Conservation (phyloP, 495 filamentous ascomycete species). For the Corynascus novoguineensis region DNA sequence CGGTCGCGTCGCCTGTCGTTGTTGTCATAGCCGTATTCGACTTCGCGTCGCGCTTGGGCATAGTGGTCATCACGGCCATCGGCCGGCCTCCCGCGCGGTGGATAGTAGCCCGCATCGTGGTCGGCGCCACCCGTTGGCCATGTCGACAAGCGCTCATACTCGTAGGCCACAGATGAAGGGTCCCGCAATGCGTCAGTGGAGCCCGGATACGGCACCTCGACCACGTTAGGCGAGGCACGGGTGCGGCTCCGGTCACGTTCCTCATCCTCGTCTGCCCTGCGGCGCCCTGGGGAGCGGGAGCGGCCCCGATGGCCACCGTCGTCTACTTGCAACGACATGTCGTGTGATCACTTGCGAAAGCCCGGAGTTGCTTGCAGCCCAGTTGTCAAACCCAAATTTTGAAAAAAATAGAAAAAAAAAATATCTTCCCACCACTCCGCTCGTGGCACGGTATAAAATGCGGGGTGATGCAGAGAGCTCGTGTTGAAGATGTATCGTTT, state of each 20-base stretch:
- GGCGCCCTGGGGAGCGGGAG: conserved; percentile 53
- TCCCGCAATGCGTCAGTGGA: conserved; percentile 33
- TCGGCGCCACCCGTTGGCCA: conserved; percentile 31
- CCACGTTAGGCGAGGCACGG: conserved; percentile 33
- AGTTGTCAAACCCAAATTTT: too few species aligned
- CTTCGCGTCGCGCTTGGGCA: conserved; percentile 19
- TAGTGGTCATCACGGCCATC: conserved; percentile 15
- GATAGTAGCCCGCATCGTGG: conserved; percentile 23
- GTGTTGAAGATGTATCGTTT: too few species aligned
- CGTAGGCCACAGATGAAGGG: conserved; percentile 23
- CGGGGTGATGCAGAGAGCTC: too few species aligned
- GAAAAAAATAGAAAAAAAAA: too few species aligned
- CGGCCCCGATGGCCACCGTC: conserved; percentile 55
- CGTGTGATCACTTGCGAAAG: too few species aligned
- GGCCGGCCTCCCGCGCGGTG: conserved; percentile 9
- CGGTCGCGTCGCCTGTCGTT: conserved; percentile 27
- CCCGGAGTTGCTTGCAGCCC: too few species aligned
- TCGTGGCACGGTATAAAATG: too few species aligned
- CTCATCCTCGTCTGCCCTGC: conserved; percentile 28
- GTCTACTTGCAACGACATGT: conserved; percentile 51
- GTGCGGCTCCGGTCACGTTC: conserved; percentile 40
- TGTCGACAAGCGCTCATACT: conserved; percentile 31
- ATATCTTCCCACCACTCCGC: too few species aligned
- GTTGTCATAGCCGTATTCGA: conserved; percentile 27
- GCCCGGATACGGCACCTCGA: conserved; percentile 47